Base-by-base conservation (phyloP, 1,284 basidiomycete species). In the Xerocomus minutiporus region DNA sequence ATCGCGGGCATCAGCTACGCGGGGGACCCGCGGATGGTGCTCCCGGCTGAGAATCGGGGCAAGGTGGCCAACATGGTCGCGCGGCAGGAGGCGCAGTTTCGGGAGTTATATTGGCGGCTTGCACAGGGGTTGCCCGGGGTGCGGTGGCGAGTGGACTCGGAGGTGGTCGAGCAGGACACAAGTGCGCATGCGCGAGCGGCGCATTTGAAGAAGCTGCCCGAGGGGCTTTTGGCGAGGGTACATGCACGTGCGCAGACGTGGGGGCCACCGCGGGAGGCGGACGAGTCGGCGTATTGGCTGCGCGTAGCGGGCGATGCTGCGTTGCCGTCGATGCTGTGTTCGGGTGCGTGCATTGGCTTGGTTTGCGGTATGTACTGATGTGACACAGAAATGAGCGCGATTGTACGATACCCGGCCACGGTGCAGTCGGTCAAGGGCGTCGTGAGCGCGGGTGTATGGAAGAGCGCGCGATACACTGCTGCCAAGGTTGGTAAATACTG, bases 11-110 rank as follows among this genome's bases (percentile, higher is more conserved):
- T 99, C 45, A 89, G 84, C 58, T 99, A 99, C 68, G 75, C 77
- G 13, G 92, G 92, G 23, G 97, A 99, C 68, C 93, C 93, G 45
- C 81, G 96, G 34, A 99, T 99, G 96, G 62, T 83, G 35, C 82
- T 96, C 2, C 93, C 93, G 5, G 93, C 88, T 0, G 96, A 99
- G 78, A 98, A 99, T 71, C 86, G 93, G 25, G 79, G 83, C 57
- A 99, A 99, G 73, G 87, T 98, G n/a, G 75, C 76, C 48, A 98
- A 98, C 71, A 97, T 98, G 61, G 94, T 97, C 26, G 73, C 79
- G 54, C 85, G 84, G 49, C 91, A 97, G 71, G 76, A 81, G 23
- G 79, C 80, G 6, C 91, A 93, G 66, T 98, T 99, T 73, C 81
- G 85, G 55, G 84, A 89, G 61, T 74, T 98, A 59, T 99, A 98